Conservation (phyloP, 2,329 filamentous ascomycete species). For the Aspergillus fumigatus region DNA sequence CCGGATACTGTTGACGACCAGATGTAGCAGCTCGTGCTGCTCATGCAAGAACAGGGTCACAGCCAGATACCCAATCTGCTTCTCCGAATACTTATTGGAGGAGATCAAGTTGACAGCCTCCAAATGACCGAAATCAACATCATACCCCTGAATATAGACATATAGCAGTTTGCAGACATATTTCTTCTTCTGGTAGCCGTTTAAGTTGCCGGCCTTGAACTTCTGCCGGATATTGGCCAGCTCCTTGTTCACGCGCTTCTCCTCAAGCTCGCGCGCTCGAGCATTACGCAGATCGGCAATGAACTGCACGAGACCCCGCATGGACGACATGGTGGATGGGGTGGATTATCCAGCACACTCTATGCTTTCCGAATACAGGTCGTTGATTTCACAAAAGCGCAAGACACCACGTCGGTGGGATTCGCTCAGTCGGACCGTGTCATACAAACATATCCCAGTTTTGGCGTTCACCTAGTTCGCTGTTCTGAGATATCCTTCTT, state of each 20-base stretch:
- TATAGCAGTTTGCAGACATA: constrained; percentile 99
- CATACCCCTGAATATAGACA: constrained; percentile 98
- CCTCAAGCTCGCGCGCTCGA: constrained; percentile 87
- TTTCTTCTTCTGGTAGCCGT: constrained; percentile 99
- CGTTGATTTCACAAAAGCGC: constrained; percentile 5
- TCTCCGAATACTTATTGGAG: constrained; percentile 95
- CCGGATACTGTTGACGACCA: constrained; percentile 97
- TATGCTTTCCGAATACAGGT: background rate
- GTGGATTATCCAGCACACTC: background rate
- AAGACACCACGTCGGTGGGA: constrained; percentile 21
- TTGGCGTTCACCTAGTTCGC: background rate
- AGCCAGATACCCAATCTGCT: constrained; percentile 97
- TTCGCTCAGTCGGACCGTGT: constrained; percentile 19
- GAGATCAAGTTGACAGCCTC: constrained; percentile 98
- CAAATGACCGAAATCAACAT: constrained; percentile 97
- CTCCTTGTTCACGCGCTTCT: constrained; percentile 99
- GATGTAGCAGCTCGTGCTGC: constrained; percentile 88
- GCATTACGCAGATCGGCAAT: constrained; percentile 96
- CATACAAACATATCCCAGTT: constrained; percentile 28
- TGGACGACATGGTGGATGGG: constrained; percentile 39
- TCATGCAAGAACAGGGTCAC: constrained; percentile 97
- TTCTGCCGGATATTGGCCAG: constrained; percentile 97
- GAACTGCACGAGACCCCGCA: constrained; percentile 85
- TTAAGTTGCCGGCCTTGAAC: constrained; percentile 92
- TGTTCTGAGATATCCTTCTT: background rate